These are phyloP conservation scores for Madurella fahalii DNA, from an alignment of 2,329 filamentous ascomycete genomes.

Conservation along the genomic window DNA sequence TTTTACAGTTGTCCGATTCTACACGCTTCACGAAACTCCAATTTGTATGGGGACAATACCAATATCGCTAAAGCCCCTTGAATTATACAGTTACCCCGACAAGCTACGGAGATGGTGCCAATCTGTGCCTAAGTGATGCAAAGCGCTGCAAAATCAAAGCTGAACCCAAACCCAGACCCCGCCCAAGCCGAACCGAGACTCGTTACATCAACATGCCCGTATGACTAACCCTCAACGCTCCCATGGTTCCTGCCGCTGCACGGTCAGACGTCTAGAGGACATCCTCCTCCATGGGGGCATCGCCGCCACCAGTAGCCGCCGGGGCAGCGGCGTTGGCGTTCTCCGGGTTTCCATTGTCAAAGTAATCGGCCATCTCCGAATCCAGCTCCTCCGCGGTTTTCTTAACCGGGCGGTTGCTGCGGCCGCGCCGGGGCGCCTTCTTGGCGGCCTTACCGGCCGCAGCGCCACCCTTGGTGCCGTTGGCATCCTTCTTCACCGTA, in stretches of 20 bases:
- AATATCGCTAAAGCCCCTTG: not conserved
- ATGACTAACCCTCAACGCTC: not conserved
- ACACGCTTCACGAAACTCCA: too few species aligned
- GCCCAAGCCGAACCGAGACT: conserved; percentile 1
- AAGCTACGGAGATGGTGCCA: conserved; percentile 11
- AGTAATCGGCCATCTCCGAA: conserved; percentile 97
- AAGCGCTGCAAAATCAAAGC: conserved; percentile 10
- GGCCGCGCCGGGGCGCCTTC: conserved; percentile 46
- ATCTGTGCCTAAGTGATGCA: conserved; percentile 17
- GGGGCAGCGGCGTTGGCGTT: conserved; percentile 40
- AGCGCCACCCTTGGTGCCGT: conserved; percentile 38
- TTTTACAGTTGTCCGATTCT: too few species aligned
- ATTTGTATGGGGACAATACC: not conserved
- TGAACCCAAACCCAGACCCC: conserved; percentile 3
- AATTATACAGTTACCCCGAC: conserved; percentile 15
- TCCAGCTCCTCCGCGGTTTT: conserved; percentile 96
- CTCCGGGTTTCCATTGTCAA: conserved; percentile 45
- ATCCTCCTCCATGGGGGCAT: conserved; percentile 64
- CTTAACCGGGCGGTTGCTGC: conserved; percentile 64
- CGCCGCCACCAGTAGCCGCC: conserved; percentile 39
- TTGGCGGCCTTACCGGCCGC: conserved; percentile 43
- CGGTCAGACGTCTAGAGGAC: conserved; percentile 41
- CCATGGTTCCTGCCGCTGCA: not conserved
- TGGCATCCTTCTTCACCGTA: conserved; percentile 61
- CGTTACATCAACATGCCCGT: not conserved